Evolutionary conservation across 129 eudicot genomes (phyloP).

Genomic region (Artemisia annua): DNA sequence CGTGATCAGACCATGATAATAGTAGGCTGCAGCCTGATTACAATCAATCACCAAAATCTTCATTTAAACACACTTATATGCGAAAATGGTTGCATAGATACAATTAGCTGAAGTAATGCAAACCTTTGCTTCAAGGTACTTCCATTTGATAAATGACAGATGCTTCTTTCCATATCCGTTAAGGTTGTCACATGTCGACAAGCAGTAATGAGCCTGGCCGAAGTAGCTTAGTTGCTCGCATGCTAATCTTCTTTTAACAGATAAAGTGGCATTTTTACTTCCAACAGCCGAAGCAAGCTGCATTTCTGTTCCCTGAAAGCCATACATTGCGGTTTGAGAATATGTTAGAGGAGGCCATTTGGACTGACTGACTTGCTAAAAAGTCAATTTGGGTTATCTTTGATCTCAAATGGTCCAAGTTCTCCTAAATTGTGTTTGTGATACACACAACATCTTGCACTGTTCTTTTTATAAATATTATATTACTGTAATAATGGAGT

Average conservation of each 20-base stretch:
- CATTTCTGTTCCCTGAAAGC: slow-evolving; percentile 84
- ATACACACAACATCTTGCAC: too few species aligned
- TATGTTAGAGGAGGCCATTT: background rate
- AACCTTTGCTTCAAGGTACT: slow-evolving; percentile 92
- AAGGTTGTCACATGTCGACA: slow-evolving; percentile 52
- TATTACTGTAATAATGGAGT: too few species aligned
- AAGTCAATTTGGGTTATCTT: background rate
- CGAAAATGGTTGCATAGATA: background rate
- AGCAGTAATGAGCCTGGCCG: slow-evolving; percentile 74
- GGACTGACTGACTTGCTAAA: too few species aligned
- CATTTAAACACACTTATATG: background rate
- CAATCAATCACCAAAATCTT: slow-evolving; percentile 16
- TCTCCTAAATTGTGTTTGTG: too few species aligned
- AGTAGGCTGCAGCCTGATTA: slow-evolving; percentile 91
- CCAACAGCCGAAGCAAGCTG: slow-evolving; percentile 90
- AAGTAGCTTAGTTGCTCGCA: slow-evolving; percentile 77
- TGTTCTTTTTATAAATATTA: too few species aligned
- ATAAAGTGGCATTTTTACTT: slow-evolving; percentile 74
- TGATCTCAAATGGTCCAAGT: background rate
- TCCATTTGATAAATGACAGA: slow-evolving; percentile 76
- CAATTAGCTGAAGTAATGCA: background rate
- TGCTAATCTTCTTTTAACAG: slow-evolving; percentile 93
- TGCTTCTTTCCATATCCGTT: slow-evolving; percentile 68
- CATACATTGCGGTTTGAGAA: slow-evolving; percentile 13
- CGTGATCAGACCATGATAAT: slow-evolving; percentile 73